phyloP scores from a whole-genome alignment of 345 rosid species.

The Camelina neglecta region DNA sequence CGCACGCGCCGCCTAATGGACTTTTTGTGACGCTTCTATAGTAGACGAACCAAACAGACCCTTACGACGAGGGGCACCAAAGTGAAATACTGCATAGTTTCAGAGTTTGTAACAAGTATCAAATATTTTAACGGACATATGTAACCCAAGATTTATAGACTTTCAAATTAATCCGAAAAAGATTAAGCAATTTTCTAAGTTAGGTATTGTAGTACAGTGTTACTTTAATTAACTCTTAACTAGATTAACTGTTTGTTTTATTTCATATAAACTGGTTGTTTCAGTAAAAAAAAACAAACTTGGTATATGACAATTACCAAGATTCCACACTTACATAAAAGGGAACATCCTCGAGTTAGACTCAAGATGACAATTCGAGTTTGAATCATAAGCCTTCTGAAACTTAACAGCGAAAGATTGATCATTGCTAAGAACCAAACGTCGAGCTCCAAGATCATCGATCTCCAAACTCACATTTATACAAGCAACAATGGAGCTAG shows the following conservation, averaged over 20 bases:
- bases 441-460: slow-evolving; percentile 33
- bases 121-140: background rate
- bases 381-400: slow-evolving; percentile 39
- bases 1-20: slow-evolving; percentile 13
- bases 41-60: background rate
- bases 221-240: no score
- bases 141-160: background rate
- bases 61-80: background rate
- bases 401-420: slow-evolving; percentile 26
- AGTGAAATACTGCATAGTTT: slow-evolving; percentile 24
- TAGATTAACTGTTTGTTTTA: slow-evolving; percentile 29
- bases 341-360: slow-evolving; percentile 14
- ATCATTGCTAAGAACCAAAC: slow-evolving; percentile 39
- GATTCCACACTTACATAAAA: slow-evolving; percentile 5
- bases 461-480: slow-evolving; percentile 30
- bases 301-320: slow-evolving; percentile 3
- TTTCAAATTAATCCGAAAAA: background rate
- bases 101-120: background rate
- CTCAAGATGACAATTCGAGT: slow-evolving; percentile 37
- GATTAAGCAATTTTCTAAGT: background rate
- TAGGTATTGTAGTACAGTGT: background rate
- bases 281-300: slow-evolving; percentile 16
- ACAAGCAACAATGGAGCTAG: slow-evolving; percentile 13
- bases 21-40: background rate
- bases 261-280: slow-evolving; percentile 23